Conservation (phyloP, 306 rosid species). For the Oxytropis ochrocephala region DNA sequence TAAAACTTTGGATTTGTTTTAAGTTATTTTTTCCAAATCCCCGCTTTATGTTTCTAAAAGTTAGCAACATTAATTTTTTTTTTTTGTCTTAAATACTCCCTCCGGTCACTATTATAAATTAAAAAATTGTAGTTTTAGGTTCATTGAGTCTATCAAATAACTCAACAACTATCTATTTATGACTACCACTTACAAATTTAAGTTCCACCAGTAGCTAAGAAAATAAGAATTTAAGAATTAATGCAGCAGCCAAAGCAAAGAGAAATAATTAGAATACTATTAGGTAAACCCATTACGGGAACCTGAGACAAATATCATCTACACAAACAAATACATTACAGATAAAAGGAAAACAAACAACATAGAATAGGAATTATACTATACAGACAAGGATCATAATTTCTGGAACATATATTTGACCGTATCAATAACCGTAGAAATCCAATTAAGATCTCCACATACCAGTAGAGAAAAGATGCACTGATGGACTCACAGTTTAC, state of each 20-base stretch:
- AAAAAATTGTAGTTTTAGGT: too few relatives aligned
- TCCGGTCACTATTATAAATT: too few relatives aligned
- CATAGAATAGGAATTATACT: constrained; percentile 14
- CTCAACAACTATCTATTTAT: too few relatives aligned
- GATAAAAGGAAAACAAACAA: constrained; percentile 2
- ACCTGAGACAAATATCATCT: background rate
- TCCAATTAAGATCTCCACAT: background rate
- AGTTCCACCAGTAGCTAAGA: too few relatives aligned
- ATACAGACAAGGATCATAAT: constrained; percentile 15
- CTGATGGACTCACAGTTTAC: background rate
- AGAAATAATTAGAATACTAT: constrained; percentile 2
- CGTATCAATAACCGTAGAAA: constrained; percentile 11
- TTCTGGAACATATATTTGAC: constrained; percentile 15
- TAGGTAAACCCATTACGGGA: background rate
- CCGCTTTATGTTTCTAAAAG: too few relatives aligned
- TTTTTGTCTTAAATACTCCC: too few relatives aligned
- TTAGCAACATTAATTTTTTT: too few relatives aligned
- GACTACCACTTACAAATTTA: too few relatives aligned
- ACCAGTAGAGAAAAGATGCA: constrained; percentile 5
- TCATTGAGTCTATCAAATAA: too few relatives aligned
- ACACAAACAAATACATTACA: constrained; percentile 8
- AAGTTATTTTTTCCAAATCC: too few relatives aligned
- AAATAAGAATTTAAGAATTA: background rate
- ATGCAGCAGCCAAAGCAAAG: background rate
- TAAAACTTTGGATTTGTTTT: too few relatives aligned